Percentiles rank a stretch among this genome's conserved stretches.
phyloP scores from a whole-genome alignment of 2,329 filamentous ascomycete genomes.

The Sporothrix pallida region DNA sequence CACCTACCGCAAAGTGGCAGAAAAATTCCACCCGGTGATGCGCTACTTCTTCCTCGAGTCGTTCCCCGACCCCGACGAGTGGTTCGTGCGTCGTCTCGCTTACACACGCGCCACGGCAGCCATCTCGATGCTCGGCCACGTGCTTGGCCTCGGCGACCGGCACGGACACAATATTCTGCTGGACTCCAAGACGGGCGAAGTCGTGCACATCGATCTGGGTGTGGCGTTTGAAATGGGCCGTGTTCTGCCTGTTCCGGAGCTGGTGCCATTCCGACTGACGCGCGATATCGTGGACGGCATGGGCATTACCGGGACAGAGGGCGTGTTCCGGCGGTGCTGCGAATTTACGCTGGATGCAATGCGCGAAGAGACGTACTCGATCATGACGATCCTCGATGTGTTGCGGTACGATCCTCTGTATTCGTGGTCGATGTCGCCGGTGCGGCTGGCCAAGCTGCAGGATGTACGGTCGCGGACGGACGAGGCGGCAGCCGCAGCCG shows the following conservation, averaged over 20 bases:
- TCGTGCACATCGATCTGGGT: conserved; percentile 95
- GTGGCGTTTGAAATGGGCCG: conserved; percentile 97
- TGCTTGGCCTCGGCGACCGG: conserved; percentile 89
- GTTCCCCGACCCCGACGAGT: conserved; percentile 92
- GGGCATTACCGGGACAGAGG: conserved; percentile 93
- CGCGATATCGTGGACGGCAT: conserved; percentile 96
- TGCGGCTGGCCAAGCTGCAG: conserved; percentile 68
- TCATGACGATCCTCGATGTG: conserved; percentile 98
- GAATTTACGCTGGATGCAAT: conserved; percentile 96
- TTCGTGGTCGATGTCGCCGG: conserved; percentile 86
- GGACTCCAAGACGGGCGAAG: conserved; percentile 87
- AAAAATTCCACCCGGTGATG: conserved; percentile 90
- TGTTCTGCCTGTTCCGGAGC: conserved; percentile 91
- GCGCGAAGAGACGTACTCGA: conserved; percentile 92
- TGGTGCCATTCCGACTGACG: conserved; percentile 93
- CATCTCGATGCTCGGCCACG: conserved; percentile 91
- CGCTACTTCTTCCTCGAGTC: conserved; percentile 96
- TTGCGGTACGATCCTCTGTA: conserved; percentile 97
- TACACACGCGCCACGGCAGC: conserved; percentile 94
- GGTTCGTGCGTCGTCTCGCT: conserved; percentile 86
- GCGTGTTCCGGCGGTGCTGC: conserved; percentile 95
- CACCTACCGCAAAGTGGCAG: conserved; percentile 77
- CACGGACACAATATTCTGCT: conserved; percentile 97
- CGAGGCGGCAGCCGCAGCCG: conserved; percentile 43
- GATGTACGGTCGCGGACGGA: conserved; percentile 58